These are phyloP conservation scores for Sechiopsis laciniata DNA, from an alignment of 306 rosid genomes.

Conservation along the genomic window DNA sequence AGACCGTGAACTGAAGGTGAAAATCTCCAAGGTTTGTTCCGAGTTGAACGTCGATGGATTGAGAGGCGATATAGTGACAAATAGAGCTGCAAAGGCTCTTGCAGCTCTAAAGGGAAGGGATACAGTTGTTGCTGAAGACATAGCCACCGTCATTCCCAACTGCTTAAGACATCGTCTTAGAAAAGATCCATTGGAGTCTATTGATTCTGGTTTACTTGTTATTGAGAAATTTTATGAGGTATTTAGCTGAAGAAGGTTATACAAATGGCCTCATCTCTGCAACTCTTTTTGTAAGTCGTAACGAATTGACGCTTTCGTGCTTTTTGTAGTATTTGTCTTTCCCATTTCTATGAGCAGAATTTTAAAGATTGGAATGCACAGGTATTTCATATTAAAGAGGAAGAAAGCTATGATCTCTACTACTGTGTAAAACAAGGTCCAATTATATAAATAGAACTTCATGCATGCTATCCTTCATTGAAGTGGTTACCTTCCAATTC, in stretches of 20 bases:
- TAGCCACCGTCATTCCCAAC: slow-evolving; percentile 91
- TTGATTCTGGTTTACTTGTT: slow-evolving; percentile 88
- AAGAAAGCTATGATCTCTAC: background rate
- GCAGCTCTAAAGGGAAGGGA: slow-evolving; percentile 82
- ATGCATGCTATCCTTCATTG: background rate
- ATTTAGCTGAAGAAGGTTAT: slow-evolving; percentile 44
- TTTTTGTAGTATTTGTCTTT: slow-evolving; percentile 20
- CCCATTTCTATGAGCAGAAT: slow-evolving; percentile 6
- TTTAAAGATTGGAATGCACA: background rate
- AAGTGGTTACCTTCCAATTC: background rate
- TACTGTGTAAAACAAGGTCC: background rate
- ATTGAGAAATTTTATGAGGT: slow-evolving; percentile 81
- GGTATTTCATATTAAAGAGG: too few relatives aligned
- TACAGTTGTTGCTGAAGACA: slow-evolving; percentile 62
- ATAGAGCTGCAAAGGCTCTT: slow-evolving; percentile 87
- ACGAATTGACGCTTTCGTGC: slow-evolving; percentile 24
- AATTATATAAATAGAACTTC: background rate
- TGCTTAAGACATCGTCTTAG: slow-evolving; percentile 92
- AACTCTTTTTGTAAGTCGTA: slow-evolving; percentile 27
- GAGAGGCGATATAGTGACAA: slow-evolving; percentile 90
- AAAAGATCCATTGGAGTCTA: slow-evolving; percentile 91
- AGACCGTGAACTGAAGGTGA: slow-evolving; percentile 71
- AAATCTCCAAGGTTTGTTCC: slow-evolving; percentile 76
- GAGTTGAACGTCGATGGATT: slow-evolving; percentile 91
- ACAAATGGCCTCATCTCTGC: slow-evolving; percentile 11